phyloP scores from a whole-genome alignment of 2,329 filamentous ascomycete species.

The Aspergillus luchuensis region DNA sequence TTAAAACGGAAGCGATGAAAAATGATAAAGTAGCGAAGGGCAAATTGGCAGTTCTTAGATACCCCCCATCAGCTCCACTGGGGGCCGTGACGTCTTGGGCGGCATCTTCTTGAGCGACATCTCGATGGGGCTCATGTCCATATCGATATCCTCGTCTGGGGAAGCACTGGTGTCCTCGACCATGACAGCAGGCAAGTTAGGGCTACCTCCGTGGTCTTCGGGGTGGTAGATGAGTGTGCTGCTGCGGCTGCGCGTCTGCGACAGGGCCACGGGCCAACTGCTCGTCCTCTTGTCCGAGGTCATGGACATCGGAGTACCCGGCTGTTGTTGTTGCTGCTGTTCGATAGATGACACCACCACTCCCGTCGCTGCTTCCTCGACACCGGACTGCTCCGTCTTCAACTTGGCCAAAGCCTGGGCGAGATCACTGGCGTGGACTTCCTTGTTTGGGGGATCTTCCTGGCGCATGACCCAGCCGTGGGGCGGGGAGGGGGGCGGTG shows the following conservation, averaged over 20 bases:
- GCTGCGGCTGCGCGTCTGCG: slow-evolving; percentile 50
- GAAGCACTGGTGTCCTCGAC: slow-evolving; percentile 61
- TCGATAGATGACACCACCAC: neutral
- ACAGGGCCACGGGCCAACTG: slow-evolving; percentile 33
- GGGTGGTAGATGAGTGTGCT: slow-evolving; percentile 66
- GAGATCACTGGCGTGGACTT: slow-evolving; percentile 65
- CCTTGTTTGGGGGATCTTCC: slow-evolving; percentile 67
- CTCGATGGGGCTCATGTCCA: slow-evolving; percentile 50
- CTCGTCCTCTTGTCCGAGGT: slow-evolving; percentile 35
- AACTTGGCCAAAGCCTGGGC: slow-evolving; percentile 58
- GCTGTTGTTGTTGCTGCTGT: slow-evolving; percentile 9
- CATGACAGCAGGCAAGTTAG: slow-evolving; percentile 62
- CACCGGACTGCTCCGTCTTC: slow-evolving; percentile 30
- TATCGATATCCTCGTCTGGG: slow-evolving; percentile 50
- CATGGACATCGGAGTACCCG: slow-evolving; percentile 40
- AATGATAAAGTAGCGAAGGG: neutral
- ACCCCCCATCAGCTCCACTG: slow-evolving; percentile 58
- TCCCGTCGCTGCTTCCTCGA: slow-evolving; percentile 12
- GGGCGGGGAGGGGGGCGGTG: slow-evolving; percentile 63
- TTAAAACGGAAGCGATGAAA: neutral
- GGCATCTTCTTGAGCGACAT: slow-evolving; percentile 47
- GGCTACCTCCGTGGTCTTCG: slow-evolving; percentile 61
- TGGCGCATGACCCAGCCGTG: slow-evolving; percentile 66
- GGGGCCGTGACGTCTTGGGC: slow-evolving; percentile 57
- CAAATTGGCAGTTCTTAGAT: neutral